These are phyloP conservation scores for Yamadazyma scolyti DNA, from an alignment of 805 yeast species.

Conservation along the genomic window DNA sequence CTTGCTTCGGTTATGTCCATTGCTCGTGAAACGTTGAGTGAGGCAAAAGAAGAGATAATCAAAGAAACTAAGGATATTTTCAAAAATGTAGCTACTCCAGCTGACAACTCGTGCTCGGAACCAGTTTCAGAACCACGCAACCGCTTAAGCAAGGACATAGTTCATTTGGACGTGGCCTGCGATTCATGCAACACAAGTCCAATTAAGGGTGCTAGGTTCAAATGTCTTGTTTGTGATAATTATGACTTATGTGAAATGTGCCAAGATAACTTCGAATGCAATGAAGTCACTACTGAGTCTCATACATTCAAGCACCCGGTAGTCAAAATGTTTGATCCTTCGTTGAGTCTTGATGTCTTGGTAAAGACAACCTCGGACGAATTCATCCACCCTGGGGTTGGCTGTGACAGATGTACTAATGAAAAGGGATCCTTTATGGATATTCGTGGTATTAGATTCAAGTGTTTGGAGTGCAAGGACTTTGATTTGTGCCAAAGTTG, in stretches of 20 bases:
- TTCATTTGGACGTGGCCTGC: too few species aligned
- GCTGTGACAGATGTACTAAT: conserved; percentile 33
- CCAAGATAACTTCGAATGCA: conserved; percentile 14
- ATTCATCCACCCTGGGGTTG: conserved; percentile 18
- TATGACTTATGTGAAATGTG: conserved; percentile 49
- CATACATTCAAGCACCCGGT: conserved; percentile 27
- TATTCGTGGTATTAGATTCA: conserved; percentile 44
- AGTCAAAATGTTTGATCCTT: conserved; percentile 22
- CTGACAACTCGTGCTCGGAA: too few species aligned
- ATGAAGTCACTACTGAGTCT: conserved; percentile 8
- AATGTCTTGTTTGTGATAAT: conserved; percentile 50
- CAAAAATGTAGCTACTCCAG: too few species aligned
- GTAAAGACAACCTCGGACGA: conserved; percentile 2
- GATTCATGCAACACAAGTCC: too few species aligned
- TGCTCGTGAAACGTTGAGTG: too few species aligned
- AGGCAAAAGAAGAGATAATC: too few species aligned
- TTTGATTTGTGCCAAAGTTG: conserved; percentile 48
- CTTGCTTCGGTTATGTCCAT: too few species aligned
- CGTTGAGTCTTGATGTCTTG: conserved; percentile 6
- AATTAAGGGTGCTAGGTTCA: conserved; percentile 45
- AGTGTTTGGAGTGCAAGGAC: conserved; percentile 49
- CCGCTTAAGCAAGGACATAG: too few species aligned
- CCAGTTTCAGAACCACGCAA: too few species aligned
- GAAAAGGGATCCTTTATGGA: too few species aligned
- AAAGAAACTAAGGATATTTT: too few species aligned